phyloP scores from a whole-genome alignment of 495 filamentous ascomycete species.

The Articulospora tetracladia region DNA sequence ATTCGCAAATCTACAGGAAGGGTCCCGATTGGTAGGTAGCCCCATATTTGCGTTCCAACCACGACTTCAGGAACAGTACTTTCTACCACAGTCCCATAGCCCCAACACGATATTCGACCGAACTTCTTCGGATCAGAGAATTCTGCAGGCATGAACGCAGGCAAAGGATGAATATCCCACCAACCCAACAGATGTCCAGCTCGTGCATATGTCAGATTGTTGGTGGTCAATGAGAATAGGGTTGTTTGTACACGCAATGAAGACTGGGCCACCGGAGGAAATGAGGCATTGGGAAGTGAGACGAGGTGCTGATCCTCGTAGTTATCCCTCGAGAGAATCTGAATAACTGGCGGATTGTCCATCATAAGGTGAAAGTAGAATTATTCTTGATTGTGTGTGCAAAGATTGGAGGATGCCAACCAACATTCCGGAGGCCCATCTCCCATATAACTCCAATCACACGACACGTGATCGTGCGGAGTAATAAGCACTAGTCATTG shows the following conservation, averaged over 20 bases:
- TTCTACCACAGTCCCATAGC: constrained; percentile 47
- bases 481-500: not conserved
- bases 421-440: too few relatives aligned
- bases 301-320: constrained; percentile 34
- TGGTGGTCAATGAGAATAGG: constrained; percentile 46
- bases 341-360: constrained; percentile 18
- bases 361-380: too few relatives aligned
- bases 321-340: constrained; percentile 34
- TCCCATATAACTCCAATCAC: too few relatives aligned
- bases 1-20: constrained; percentile 30
- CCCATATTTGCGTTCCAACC: constrained; percentile 31
- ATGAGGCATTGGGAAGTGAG: constrained; percentile 25
- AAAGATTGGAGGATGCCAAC: too few relatives aligned
- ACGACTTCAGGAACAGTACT: constrained; percentile 34
- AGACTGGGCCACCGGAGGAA: constrained; percentile 24
- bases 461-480: too few relatives aligned
- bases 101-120: constrained; percentile 55
- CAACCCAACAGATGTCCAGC: constrained; percentile 43
- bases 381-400: too few relatives aligned
- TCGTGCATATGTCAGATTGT: constrained; percentile 52
- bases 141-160: constrained; percentile 40
- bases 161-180: constrained; percentile 40
- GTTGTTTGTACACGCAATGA: constrained; percentile 41
- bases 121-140: constrained; percentile 45
- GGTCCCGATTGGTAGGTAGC: constrained; percentile 40